Percentiles rank a stretch among this genome's conserved stretches.
Conservation (phyloP, 1,139 yeast species). For the Kodamaea ohmeri region DNA sequence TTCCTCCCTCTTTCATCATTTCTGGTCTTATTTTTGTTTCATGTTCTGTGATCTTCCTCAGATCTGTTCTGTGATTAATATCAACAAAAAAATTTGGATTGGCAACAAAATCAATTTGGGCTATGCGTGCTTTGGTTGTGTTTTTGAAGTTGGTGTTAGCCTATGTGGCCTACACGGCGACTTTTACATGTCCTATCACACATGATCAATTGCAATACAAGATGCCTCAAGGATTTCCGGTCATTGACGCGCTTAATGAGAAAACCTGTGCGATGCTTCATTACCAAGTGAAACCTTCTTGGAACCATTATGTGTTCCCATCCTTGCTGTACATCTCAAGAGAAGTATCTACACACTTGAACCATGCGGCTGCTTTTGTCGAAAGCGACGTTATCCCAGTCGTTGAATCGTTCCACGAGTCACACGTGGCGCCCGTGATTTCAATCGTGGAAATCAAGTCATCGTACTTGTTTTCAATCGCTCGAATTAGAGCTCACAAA, state of each 20-base stretch:
- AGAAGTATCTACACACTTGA: not conserved
- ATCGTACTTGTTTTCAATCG: not conserved
- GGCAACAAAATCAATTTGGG: not conserved
- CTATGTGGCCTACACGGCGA: constrained; percentile 11
- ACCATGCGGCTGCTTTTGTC: not conserved
- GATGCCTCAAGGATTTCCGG: constrained; percentile 3
- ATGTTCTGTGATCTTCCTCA: too few species aligned
- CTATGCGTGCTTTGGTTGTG: constrained; percentile 3
- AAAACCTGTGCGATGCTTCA: constrained; percentile 8
- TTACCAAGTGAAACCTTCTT: constrained; percentile 7
- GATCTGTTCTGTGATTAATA: not conserved
- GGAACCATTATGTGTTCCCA: constrained; percentile 2
- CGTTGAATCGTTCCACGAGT: not conserved
- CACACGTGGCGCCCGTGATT: constrained; percentile 7
- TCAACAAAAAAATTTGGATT: not conserved
- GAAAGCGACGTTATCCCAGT: constrained; percentile 4
- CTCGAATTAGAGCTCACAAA: not conserved
- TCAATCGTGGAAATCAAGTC: constrained; percentile 1
- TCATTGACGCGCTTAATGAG: constrained; percentile 5
- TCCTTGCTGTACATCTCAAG: not conserved
- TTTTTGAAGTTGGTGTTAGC: constrained; percentile 7
- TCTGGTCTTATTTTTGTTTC: too few species aligned
- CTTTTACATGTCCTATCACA: constrained; percentile 10
- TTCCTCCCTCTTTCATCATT: too few species aligned
- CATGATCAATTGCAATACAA: not conserved